Base-by-base conservation (phyloP, 148 eudicot species). In the Spergularia bocconei region DNA sequence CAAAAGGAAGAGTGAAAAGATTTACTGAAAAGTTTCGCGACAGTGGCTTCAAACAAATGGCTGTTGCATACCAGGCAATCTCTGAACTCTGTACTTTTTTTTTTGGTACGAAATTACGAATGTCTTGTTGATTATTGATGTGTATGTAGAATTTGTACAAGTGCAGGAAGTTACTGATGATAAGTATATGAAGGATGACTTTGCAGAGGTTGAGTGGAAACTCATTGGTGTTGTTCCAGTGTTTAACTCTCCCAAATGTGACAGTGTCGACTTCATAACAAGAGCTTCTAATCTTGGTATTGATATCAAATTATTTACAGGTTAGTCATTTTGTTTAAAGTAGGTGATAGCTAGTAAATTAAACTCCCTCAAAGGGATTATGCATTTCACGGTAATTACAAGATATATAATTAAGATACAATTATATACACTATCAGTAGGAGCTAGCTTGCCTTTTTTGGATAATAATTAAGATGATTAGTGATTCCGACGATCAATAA, bases 301-400 rank as follows among this genome's bases (percentile, higher is more conserved):
- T 38, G 66, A 44, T 13, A 65, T 67, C 20, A 75, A 75, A 59
- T 66, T 75, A 53, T 39, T 75, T 14, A 67, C 78, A 41, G 78
- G 78, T 75, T 63, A 51, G 63, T 15, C 17, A 11, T 66, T 21
- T 17, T 62, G 25, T 62, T 29, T 29, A 1, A 29, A 29, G 2
- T 2, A n/a, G n/a, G n/a, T n/a, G n/a, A n/a, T n/a, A n/a, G n/a
- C n/a, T n/a, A n/a, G n/a, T n/a, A n/a, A n/a, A n/a, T n/a, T n/a
- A n/a, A n/a, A n/a, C n/a, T n/a, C n/a, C n/a, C n/a, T n/a, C n/a
- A n/a, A n/a, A n/a, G n/a, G n/a, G n/a, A n/a, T n/a, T n/a, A n/a
- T n/a, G n/a, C n/a, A n/a, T n/a, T n/a, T n/a, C n/a, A n/a, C n/a
- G n/a, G n/a, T n/a, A n/a, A n/a, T n/a, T n/a, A n/a, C n/a, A n/a